Percentiles rank a stretch among this genome's conserved stretches.
Evolutionary conservation across 2,329 filamentous ascomycete species (phyloP).

Genomic region (Byssothecium circinans): DNA sequence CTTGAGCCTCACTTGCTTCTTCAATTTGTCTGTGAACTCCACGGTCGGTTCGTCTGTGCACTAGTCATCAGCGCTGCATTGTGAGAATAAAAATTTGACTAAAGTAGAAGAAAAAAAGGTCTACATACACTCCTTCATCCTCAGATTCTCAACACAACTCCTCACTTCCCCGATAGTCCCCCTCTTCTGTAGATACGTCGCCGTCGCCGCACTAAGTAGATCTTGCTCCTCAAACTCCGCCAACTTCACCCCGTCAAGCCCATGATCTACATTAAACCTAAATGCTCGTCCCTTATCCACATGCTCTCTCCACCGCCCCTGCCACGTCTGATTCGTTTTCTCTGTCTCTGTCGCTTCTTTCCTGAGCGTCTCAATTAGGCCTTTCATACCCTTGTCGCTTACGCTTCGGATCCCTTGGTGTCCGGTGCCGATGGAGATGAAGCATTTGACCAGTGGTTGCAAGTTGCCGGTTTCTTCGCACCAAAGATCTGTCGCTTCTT

Average conservation of each 20-base stretch:
- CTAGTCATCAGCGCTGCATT: neutral
- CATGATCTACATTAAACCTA: slow-evolving; percentile 40
- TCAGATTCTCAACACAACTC: slow-evolving; percentile 15
- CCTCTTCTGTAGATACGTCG: slow-evolving; percentile 12
- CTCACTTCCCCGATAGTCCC: slow-evolving; percentile 8
- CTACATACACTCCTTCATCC: slow-evolving; percentile 14
- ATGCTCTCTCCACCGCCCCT: slow-evolving; percentile 23
- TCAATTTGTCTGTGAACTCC: slow-evolving; percentile 6
- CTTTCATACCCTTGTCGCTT: slow-evolving; percentile 12
- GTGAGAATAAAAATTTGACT: neutral
- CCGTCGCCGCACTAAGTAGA: slow-evolving; percentile 8
- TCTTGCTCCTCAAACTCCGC: slow-evolving; percentile 14
- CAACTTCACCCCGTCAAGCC: slow-evolving; percentile 26
- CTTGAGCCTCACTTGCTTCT: neutral
- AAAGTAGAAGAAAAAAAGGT: neutral
- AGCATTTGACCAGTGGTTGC: slow-evolving; percentile 17
- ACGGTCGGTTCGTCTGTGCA: slow-evolving; percentile 7
- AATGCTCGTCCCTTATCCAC: slow-evolving; percentile 34
- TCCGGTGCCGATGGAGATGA: slow-evolving; percentile 20
- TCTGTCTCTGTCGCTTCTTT: slow-evolving; percentile 34
- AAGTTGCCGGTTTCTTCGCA: slow-evolving; percentile 7
- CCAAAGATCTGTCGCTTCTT: slow-evolving; percentile 30
- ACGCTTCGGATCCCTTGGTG: slow-evolving; percentile 12
- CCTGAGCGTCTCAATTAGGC: slow-evolving; percentile 22
- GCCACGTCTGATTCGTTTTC: slow-evolving; percentile 29